Conservation (phyloP, 2,329 filamentous ascomycete species). For the Aspergillus aculeatus region DNA sequence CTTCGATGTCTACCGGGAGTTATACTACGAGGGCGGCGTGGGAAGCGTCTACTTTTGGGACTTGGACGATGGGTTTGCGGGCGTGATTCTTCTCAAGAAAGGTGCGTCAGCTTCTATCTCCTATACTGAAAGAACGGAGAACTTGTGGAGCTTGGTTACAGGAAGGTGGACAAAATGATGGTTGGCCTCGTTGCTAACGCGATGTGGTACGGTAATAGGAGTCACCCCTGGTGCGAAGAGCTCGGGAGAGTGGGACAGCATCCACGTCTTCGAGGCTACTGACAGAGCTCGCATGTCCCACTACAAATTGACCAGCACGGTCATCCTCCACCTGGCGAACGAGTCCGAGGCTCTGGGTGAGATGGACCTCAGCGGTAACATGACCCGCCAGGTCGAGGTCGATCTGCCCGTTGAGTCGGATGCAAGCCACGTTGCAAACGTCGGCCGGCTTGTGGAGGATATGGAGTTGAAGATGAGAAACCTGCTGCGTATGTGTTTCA, state of each 20-base stretch:
- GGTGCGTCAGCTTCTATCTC: slow-evolving; percentile 51
- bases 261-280: slow-evolving; percentile 96
- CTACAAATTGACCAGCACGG: slow-evolving; percentile 96
- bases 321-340: slow-evolving; percentile 83
- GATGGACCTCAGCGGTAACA: slow-evolving; percentile 92
- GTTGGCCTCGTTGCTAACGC: neutral
- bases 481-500: slow-evolving; percentile 61
- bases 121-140: neutral
- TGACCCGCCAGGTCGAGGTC: slow-evolving; percentile 94
- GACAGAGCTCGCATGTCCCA: slow-evolving; percentile 88
- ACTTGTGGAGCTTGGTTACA: neutral
- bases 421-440: slow-evolving; percentile 91
- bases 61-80: slow-evolving; percentile 94
- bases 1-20: slow-evolving; percentile 92
- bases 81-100: slow-evolving; percentile 94
- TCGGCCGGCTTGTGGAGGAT: slow-evolving; percentile 91
- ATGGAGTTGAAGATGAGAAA: slow-evolving; percentile 99
- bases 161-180: neutral
- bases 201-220: slow-evolving; percentile 46
- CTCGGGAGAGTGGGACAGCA: slow-evolving; percentile 91
- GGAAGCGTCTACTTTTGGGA: slow-evolving; percentile 99
- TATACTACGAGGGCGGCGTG: slow-evolving; percentile 90
- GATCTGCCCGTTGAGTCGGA: slow-evolving; percentile 88
- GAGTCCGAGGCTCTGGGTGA: slow-evolving; percentile 68
- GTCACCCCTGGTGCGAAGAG: slow-evolving; percentile 64